Evolutionary conservation across 2,329 filamentous ascomycete species (phyloP), one percentile per base, ranked within the genome.

Genomic region (Arthrocladium fulminans): DNA sequence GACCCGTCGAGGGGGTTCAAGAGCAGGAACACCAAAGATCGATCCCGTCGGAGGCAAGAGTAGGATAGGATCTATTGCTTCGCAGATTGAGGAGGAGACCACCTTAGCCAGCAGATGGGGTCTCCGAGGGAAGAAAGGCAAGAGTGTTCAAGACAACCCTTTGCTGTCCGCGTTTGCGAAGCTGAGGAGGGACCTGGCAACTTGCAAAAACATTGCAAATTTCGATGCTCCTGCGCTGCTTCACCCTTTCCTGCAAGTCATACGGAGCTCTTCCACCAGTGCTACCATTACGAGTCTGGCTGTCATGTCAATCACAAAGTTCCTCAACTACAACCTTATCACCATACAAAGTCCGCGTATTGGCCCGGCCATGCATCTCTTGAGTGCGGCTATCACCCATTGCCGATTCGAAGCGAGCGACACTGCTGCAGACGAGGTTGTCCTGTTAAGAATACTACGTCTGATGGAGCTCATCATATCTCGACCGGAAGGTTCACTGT

Each of bases 391-490:
- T 5, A 92, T 98, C 54, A 98, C 92, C 41, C 90, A 98, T 65
- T 98, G 92, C 63, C 84, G 94, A 51, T 98, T 98, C 61, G 92
- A 97, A 67, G 90, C 92, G 22, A 96, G 88, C 64, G 92, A 98
- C 64, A 88, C 88, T 15, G 83, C 89, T 0, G 88, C 94, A 52
- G 92, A 96, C 61, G 92, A 98, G 67, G 88, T 97, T 46, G 94
- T 98, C 12, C 76, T 97, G 47, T 73, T 97, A 48, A 84, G 94
- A 69, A 97, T 98, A 59, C 68, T 98, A 51, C 92, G 95, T 63
- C 76, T 98, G 40, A 98, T 98, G 92, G 92, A 98, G 67, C 86
- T 88, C 61, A 96, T 98, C 85, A 83, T 98, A 60, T 94, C 89
- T 13, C 87, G 92, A 0, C 87, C 89, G 0, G 88, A 90, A 24